A percentile compares a stretch with the other conserved stretches of the same genome.
These are phyloP conservation scores for Chaetoscypha palmicola DNA, from an alignment of 2,329 filamentous ascomycete species.

Conservation along the genomic window DNA sequence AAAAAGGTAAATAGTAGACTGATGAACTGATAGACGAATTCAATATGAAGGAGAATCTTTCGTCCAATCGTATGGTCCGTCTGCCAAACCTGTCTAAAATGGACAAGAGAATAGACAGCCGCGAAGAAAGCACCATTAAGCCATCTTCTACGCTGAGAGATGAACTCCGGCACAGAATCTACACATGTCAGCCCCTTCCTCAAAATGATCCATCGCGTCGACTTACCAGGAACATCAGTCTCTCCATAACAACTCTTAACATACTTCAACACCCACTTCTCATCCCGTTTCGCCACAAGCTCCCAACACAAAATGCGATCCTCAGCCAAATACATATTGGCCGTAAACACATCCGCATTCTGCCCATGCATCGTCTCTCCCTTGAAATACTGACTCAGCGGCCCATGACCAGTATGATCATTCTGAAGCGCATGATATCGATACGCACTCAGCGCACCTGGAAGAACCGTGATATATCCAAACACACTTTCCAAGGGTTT, in stretches of 20 bases:
- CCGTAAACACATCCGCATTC: slow-evolving; percentile 93
- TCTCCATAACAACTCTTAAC: slow-evolving; percentile 95
- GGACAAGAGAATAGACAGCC: slow-evolving; percentile 91
- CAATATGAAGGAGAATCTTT: slow-evolving; percentile 87
- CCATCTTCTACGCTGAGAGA: slow-evolving; percentile 93
- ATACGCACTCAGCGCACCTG: slow-evolving; percentile 90
- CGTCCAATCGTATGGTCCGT: slow-evolving; percentile 87
- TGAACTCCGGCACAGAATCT: slow-evolving; percentile 93
- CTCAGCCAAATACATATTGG: slow-evolving; percentile 91
- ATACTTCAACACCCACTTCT: slow-evolving; percentile 96
- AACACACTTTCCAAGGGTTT: slow-evolving; percentile 97
- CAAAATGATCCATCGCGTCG: background rate
- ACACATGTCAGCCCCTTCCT: slow-evolving; percentile 12
- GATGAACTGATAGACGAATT: slow-evolving; percentile 92
- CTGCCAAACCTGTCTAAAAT: slow-evolving; percentile 85
- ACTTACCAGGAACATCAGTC: slow-evolving; percentile 90
- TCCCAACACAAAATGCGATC: slow-evolving; percentile 92
- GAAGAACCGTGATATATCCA: slow-evolving; percentile 94
- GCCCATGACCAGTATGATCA: slow-evolving; percentile 89
- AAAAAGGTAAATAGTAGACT: slow-evolving; percentile 95
- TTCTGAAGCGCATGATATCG: slow-evolving; percentile 95
- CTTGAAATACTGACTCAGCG: slow-evolving; percentile 97
- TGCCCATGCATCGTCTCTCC: slow-evolving; percentile 94
- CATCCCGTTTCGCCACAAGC: slow-evolving; percentile 86
- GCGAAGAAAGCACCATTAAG: slow-evolving; percentile 98